Evolutionary conservation across 129 eudicot species (phyloP).

Genomic region (Gnaphalium uliginosum): DNA sequence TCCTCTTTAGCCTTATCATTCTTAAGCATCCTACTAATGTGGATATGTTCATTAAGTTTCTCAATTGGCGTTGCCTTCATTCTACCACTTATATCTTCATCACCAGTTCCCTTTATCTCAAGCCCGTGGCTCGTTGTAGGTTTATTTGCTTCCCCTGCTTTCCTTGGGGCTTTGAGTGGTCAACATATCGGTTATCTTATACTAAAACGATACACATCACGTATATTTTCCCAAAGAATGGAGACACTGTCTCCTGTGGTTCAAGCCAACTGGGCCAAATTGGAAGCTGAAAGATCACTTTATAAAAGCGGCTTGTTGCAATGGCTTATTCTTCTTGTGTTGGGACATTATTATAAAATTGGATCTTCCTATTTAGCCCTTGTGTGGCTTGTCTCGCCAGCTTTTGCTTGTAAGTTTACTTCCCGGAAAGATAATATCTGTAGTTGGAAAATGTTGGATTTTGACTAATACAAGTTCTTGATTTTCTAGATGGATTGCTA

Average conservation of each 20-base stretch:
- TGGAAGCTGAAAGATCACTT: constrained; percentile 92
- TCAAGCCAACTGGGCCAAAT: constrained; percentile 56
- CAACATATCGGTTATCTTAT: constrained; percentile 71
- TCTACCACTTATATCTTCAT: constrained; percentile 59
- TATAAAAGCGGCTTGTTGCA: constrained; percentile 81
- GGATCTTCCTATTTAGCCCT: constrained; percentile 84
- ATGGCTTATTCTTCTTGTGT: constrained; percentile 71
- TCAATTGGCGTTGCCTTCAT: constrained; percentile 55
- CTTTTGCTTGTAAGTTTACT: constrained; percentile 85
- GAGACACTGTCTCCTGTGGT: constrained; percentile 43
- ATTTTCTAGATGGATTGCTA: constrained; percentile 77
- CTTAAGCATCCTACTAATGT: constrained; percentile 71
- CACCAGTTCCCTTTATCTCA: constrained; percentile 77
- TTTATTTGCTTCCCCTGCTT: constrained; percentile 74
- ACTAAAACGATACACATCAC: constrained; percentile 43
- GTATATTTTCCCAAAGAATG: constrained; percentile 40
- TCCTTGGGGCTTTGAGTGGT: constrained; percentile 89
- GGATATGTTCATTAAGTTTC: constrained; percentile 68
- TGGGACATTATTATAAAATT: constrained; percentile 60
- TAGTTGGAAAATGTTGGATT: neutral
- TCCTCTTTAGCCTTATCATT: constrained; percentile 63
- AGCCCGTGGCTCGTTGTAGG: constrained; percentile 77
- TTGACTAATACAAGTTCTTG: constrained; percentile 32
- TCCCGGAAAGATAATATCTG: neutral
- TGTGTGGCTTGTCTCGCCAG: constrained; percentile 85